Base-by-base conservation (phyloP, 306 rosid genomes). In the Cicer judaicum region DNA sequence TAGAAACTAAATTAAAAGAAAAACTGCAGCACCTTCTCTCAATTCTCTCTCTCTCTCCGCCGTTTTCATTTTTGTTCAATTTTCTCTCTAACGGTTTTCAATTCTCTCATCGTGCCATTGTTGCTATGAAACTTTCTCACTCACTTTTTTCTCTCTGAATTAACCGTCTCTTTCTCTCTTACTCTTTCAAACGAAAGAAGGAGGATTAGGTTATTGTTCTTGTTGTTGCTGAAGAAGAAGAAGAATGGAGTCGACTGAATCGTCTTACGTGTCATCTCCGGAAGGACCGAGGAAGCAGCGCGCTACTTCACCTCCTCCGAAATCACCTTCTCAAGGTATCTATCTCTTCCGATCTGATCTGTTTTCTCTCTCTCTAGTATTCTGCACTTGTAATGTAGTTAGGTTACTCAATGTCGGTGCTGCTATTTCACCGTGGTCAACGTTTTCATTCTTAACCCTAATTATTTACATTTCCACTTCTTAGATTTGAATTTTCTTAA, bases 261-360 rank as follows among this genome's bases (percentile, higher is more conserved):
- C 99, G 19, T 87, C 98, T 0, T 90, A 90, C 88, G 85, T 95
- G 50, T 95, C 98, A 46, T 95, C 99, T 6, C 97, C 99, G 8
- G 99, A 95, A 79, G 96, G 88, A 10, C 90, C 90, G 0, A 68
- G 93, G 83, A 95, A 85, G 81, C 86, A 83, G 81, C 86, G 82
- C 74, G 76, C 90, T 47, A 71, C 88, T 47, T 84, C 93, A 9
- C 88, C 98, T 64, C 98, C 82, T 70, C 98, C 98, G 1, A 81
- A 85, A 77, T 90, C 97, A 18, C 92, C 91, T 7, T 61, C 87
- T 38, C 82, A 84, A 70, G 99, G 99, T 95, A 77, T 80, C 66
- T 48, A 44, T 24, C 42, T 34, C 10, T 59, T 80, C 87, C 78
- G 91, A 89, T 91, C 98, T 72, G 97, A 85, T 95, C 89, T 80